A percentile compares a stretch with the other conserved stretches of the same genome.
Conservation (phyloP, 2,329 filamentous ascomycete species). For the Xylaria arbuscula region DNA sequence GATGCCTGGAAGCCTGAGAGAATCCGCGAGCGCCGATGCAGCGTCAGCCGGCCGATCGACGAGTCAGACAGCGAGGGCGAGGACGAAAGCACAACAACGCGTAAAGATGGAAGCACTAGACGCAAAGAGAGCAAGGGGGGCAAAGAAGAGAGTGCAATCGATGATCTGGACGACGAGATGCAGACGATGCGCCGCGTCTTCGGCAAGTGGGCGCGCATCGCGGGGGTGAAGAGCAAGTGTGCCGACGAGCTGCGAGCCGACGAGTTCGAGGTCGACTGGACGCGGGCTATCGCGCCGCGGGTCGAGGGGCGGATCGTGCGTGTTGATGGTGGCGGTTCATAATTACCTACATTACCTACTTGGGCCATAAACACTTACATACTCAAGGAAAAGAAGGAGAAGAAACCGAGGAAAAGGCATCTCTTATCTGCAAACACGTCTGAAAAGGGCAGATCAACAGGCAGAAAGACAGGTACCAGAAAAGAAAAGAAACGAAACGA, state of each 20-base stretch:
- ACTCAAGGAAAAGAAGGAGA: neutral
- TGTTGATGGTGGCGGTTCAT: slow-evolving; percentile 39
- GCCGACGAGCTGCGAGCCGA: slow-evolving; percentile 68
- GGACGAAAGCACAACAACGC: slow-evolving; percentile 44
- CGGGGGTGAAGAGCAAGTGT: slow-evolving; percentile 67
- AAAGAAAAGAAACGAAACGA: neutral
- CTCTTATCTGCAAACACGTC: too few relatives aligned
- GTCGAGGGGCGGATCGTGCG: slow-evolving; percentile 78
- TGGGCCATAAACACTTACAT: neutral
- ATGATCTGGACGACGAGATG: slow-evolving; percentile 65
- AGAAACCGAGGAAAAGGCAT: too few relatives aligned
- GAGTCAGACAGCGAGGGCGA: slow-evolving; percentile 58
- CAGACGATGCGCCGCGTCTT: slow-evolving; percentile 75
- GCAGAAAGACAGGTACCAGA: neutral
- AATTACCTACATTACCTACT: too few relatives aligned
- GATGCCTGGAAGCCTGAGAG: slow-evolving; percentile 53
- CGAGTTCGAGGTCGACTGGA: slow-evolving; percentile 78
- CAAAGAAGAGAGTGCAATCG: slow-evolving; percentile 47
- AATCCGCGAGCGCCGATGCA: slow-evolving; percentile 51
- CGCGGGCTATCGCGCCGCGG: slow-evolving; percentile 79
- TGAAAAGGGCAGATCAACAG: too few relatives aligned
- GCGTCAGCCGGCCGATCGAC: slow-evolving; percentile 49
- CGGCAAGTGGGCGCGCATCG: slow-evolving; percentile 77
- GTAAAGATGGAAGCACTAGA: slow-evolving; percentile 44
- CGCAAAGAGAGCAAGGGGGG: neutral